Base-by-base conservation (phyloP, 495 filamentous ascomycete species). In the Talaromyces nanjingensis region DNA sequence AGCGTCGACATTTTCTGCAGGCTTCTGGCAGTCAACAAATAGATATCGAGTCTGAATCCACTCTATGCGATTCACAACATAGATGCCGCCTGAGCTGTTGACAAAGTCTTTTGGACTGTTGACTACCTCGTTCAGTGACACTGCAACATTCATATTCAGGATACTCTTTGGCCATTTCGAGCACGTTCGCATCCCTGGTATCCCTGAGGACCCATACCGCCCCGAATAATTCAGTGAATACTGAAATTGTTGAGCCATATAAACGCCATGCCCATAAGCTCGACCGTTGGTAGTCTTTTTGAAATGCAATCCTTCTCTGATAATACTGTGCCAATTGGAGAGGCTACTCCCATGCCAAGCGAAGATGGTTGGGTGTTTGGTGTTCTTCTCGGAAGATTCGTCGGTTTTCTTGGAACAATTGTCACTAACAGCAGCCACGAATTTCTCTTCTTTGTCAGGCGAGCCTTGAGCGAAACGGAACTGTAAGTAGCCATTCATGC, bases 1-100 rank as follows among this genome's bases (percentile, higher is more conserved):
- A 55, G n/a, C 39, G 1, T 56, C 49, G 27, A 64, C 53, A 16
- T 62, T 60, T 16, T 39, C 60, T 9, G 63, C 45, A 34, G 68
- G 57, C 1, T n/a, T 31, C 42, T 67, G 65, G 68, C 72, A 74
- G 67, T 80, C 67, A 60, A 96, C 86, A 66, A 97, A 92, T 3
- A 98, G 79, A 73, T 96, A 98, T 63, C 93, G 82, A 24, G 90
- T 89, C 69, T 96, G 93, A 64, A 96, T 93, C 93, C 93, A 98
- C 66, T 96, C 89, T 14, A 89, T 75, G 37, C 91, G 80, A 4
- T 81, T 71, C 2, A 98, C 88, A 16, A 97, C 93, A 34, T 89
- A 86, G 71, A 87, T 83, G 0, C 87, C 89, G 0, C 3, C 37
- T 1, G 1, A 64, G 3, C 12, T 64, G 53, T 74, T 79, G 24